Conservation (phyloP, 495 filamentous ascomycete species). For the Chaetomium tenue region DNA sequence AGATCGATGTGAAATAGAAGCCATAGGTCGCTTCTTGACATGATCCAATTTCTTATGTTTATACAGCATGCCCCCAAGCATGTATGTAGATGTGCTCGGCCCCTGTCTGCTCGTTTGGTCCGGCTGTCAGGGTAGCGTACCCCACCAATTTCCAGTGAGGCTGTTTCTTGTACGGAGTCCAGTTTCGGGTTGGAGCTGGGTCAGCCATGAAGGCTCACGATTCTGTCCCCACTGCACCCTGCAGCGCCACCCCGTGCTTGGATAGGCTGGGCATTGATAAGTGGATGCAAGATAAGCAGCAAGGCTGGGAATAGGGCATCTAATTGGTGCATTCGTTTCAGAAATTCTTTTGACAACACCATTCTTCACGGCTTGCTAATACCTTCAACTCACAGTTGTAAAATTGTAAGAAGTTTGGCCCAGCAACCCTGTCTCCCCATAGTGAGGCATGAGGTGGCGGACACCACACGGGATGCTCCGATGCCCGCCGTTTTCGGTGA, state of each 20-base stretch:
- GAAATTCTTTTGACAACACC: slow-evolving; percentile 47
- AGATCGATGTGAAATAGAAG: too few relatives aligned
- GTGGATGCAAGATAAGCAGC: slow-evolving; percentile 40
- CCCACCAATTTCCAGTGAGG: background rate
- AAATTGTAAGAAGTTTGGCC: too few relatives aligned
- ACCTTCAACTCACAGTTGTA: too few relatives aligned
- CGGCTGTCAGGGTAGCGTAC: background rate
- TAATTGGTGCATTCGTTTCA: slow-evolving; percentile 40
- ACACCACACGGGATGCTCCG: too few relatives aligned
- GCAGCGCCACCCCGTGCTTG: slow-evolving; percentile 3
- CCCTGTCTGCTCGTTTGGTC: background rate
- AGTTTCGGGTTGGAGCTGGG: slow-evolving; percentile 6
- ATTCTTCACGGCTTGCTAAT: slow-evolving; percentile 27
- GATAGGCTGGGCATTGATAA: slow-evolving; percentile 8
- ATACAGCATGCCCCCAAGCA: too few relatives aligned
- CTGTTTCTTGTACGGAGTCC: slow-evolving; percentile 4
- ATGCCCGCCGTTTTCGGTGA: too few relatives aligned
- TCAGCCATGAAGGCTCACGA: slow-evolving; percentile 1
- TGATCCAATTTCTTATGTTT: too few relatives aligned
- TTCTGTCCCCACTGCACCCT: background rate
- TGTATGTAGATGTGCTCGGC: too few relatives aligned
- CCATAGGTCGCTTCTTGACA: too few relatives aligned
- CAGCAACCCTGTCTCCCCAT: too few relatives aligned
- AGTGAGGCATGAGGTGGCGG: too few relatives aligned
- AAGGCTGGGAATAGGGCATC: slow-evolving; percentile 20